These are phyloP conservation scores for Fusarium nodosum DNA, from an alignment of 2,329 filamentous ascomycete species.

Conservation along the genomic window DNA sequence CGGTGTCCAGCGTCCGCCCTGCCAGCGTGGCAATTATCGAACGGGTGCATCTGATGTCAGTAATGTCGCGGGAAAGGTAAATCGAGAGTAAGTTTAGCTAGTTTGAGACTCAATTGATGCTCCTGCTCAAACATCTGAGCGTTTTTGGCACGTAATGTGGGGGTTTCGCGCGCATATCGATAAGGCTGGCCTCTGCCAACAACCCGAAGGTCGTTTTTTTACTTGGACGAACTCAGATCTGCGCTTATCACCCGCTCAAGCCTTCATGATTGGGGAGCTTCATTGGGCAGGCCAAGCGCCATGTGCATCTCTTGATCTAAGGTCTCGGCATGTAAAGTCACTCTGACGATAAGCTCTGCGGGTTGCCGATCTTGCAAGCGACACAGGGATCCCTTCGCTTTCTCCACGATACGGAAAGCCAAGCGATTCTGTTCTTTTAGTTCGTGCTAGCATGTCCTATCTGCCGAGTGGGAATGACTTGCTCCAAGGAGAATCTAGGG, in stretches of 20 bases:
- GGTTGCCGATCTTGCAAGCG: constrained; percentile 38
- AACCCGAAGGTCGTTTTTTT: constrained; percentile 8
- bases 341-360: constrained; percentile 27
- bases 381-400: constrained; percentile 22
- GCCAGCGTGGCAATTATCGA: constrained; percentile 51
- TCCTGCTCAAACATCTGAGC: constrained; percentile 4
- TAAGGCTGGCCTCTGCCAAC: constrained; percentile 29
- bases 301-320: constrained; percentile 37
- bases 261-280: constrained; percentile 18
- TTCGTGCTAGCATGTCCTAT: constrained; percentile 16
- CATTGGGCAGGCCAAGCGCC: constrained; percentile 44
- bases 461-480: constrained; percentile 12
- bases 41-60: constrained; percentile 41
- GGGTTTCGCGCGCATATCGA: constrained; percentile 13
- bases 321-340: constrained; percentile 22
- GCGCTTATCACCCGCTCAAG: constrained; percentile 40
- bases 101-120: constrained; percentile 16
- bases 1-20: constrained; percentile 45
- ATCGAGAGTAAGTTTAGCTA: constrained; percentile 14
- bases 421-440: constrained; percentile 6
- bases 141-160: constrained; percentile 18
- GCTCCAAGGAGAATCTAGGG: background rate
- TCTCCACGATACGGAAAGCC: constrained; percentile 13
- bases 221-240: constrained; percentile 41
- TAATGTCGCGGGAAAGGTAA: constrained; percentile 19